phyloP scores from a whole-genome alignment of 2,329 filamentous ascomycete genomes.

The Sporothrix pallida region DNA sequence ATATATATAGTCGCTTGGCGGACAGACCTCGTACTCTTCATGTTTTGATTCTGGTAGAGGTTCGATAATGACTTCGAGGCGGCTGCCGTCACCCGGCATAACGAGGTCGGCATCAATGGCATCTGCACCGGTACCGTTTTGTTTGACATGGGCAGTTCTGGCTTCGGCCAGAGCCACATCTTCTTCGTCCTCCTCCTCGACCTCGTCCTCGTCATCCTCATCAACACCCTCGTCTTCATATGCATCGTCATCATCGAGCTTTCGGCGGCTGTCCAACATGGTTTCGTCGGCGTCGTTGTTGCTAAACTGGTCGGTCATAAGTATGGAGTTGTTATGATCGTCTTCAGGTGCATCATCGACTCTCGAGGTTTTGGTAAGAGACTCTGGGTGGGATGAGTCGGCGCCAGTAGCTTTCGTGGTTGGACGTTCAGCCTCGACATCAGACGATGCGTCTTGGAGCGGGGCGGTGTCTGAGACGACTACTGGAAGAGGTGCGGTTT shows the following conservation, averaged over 20 bases:
- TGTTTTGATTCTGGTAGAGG: slow-evolving; percentile 28
- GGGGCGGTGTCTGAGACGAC: not conserved
- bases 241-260: slow-evolving; percentile 16
- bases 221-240: slow-evolving; percentile 1
- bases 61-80: slow-evolving; percentile 35
- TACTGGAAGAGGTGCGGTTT: not conserved
- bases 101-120: slow-evolving; percentile 4
- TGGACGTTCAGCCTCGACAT: not conserved
- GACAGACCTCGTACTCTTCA: slow-evolving; percentile 32
- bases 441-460: not conserved
- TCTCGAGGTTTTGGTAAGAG: not conserved
- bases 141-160: not conserved
- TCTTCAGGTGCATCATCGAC: not conserved
- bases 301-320: not conserved
- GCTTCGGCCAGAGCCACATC: not conserved
- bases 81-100: slow-evolving; percentile 24
- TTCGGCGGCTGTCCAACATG: not conserved
- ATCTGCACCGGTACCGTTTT: slow-evolving; percentile 7
- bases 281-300: not conserved
- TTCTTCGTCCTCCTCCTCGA: not conserved
- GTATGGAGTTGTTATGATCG: not conserved
- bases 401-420: too few relatives aligned
- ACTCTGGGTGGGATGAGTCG: not conserved
- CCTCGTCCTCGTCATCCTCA: not conserved
- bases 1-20: slow-evolving; percentile 37